Conservation (phyloP, 2,329 filamentous ascomycete species). For the Lasiodiplodia citricola region DNA sequence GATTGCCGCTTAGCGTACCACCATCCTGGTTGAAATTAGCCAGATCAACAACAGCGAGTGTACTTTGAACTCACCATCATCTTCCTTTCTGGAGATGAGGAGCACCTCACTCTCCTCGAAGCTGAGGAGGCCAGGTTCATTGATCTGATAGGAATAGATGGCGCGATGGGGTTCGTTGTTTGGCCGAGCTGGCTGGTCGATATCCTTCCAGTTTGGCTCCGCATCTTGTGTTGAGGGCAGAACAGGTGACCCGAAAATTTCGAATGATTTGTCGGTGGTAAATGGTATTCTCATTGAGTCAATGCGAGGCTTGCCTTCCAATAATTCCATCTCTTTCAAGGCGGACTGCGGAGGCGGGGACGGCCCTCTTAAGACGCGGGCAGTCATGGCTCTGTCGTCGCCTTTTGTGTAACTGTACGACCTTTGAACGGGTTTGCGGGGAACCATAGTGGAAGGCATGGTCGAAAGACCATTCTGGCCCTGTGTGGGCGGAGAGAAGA, state of each 20-base stretch:
- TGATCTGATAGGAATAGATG: not conserved
- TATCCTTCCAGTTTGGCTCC: not conserved
- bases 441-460: not conserved
- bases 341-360: not conserved
- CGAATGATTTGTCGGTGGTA: not conserved
- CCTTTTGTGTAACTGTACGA: not conserved
- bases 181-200: not conserved
- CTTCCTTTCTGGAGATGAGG: not conserved
- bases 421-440: not conserved
- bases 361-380: not conserved
- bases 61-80: not conserved
- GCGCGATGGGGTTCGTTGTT: not conserved
- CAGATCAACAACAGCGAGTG: too few relatives aligned
- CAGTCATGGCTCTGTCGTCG: not conserved
- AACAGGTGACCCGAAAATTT: not conserved
- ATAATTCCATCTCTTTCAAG: not conserved
- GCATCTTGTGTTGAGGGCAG: too few relatives aligned
- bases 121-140: not conserved
- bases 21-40: not conserved
- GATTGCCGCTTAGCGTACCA: not conserved
- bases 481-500: not conserved
- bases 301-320: not conserved
- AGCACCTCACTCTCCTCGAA: conserved; percentile 5
- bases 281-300: not conserved
- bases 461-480: not conserved